These are phyloP conservation scores for Aspergillus haitiensis DNA, from an alignment of 495 filamentous ascomycete species.

Conservation along the genomic window DNA sequence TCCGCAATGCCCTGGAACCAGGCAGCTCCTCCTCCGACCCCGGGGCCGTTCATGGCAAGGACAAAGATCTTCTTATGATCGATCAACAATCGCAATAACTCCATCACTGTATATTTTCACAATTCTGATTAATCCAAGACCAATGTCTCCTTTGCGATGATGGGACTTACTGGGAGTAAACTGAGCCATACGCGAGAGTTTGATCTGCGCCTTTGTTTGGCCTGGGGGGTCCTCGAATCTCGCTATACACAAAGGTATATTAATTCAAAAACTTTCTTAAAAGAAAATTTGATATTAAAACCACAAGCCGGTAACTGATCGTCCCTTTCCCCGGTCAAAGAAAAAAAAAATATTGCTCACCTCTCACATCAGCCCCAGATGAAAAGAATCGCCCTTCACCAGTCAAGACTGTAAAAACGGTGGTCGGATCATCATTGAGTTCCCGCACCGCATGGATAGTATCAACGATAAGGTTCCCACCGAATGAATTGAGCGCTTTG, in stretches of 20 bases:
- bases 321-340: neutral
- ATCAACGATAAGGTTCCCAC: slow-evolving; percentile 18
- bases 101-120: slow-evolving; percentile 9
- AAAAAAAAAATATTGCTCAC: neutral
- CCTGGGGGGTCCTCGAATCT: neutral
- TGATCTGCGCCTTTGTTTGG: slow-evolving; percentile 4
- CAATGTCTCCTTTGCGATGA: neutral
- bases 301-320: neutral
- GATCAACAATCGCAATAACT: slow-evolving; percentile 15
- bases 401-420: slow-evolving; percentile 26
- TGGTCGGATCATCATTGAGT: slow-evolving; percentile 21
- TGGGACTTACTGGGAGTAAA: slow-evolving; percentile 9
- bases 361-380: slow-evolving; percentile 23
- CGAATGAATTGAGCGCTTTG: slow-evolving; percentile 21
- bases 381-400: slow-evolving; percentile 31
- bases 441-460: slow-evolving; percentile 25
- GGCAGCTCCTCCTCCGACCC: slow-evolving; percentile 26
- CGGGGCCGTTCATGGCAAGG: slow-evolving; percentile 25
- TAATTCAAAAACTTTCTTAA: neutral
- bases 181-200: slow-evolving; percentile 16
- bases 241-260: neutral
- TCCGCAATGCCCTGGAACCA: slow-evolving; percentile 30
- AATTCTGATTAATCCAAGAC: neutral
- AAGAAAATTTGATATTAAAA: neutral
- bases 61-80: slow-evolving; percentile 26